Evolutionary conservation across 1,284 basidiomycete species (phyloP), one percentile per base, ranked within the genome.

Genomic region (Fomitopsis schrenkii): DNA sequence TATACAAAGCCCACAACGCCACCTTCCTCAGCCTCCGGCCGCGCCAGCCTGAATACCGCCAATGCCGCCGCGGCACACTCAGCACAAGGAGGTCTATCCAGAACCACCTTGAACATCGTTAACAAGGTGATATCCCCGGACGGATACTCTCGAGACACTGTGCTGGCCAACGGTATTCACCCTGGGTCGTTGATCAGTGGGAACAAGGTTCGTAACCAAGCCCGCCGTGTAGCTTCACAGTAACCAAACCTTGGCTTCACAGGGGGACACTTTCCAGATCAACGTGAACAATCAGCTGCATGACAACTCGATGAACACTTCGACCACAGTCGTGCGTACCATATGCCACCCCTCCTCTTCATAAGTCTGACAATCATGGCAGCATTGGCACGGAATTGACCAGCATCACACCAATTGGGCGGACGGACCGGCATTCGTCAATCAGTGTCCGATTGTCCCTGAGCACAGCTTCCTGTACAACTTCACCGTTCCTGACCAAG

Each of bases 361-460:
- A n/a, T 38, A 1, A 10, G 40, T 40, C 48, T 30, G 10, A 5
- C 8, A 5, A 4, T 22, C 35, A 54, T 41, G 4, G 56, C 53
- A 77, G 76, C 77, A 79, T 61, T 78, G 77, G 77, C 76, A 77
- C 36, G 75, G 75, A 0, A 41, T 78, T 40, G 72, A 71, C 54
- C 76, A 70, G 70, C 67, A 62, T 56, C 68, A 67, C 61, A 74
- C 75, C 2, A 73, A 70, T 54, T 74, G 69, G 64, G 74, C 73
- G 2, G 77, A 77, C 48, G 76, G 76, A 7, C 55, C 67, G 0
- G 68, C 75, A 0, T 73, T 75, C 50, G 76, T 83, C 38, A 79
- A 73, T 36, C 81, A 83, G 64, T 86, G 85, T 65, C 82, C 82
- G 1, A 83, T 86, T 61, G 75, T 76, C 2, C 71, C 80, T 0